phyloP scores from a whole-genome alignment of 2,329 filamentous ascomycete genomes.

The Alternaria novae-zelandiae region DNA sequence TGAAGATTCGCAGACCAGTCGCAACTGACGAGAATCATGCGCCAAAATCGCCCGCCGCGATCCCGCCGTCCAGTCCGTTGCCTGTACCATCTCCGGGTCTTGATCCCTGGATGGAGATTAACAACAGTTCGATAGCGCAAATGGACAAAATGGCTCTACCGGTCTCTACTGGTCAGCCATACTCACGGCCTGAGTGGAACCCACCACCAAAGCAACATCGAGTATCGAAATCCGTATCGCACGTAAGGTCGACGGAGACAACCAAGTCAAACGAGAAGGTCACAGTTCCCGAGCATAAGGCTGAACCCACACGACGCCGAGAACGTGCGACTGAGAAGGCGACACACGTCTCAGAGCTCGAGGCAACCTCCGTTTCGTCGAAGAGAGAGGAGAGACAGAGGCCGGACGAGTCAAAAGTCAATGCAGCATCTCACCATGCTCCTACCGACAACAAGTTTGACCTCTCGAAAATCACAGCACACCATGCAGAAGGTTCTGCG shows the following conservation, averaged over 20 bases:
- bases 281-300: not conserved
- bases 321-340: not conserved
- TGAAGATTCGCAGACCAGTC: slow-evolving; percentile 25
- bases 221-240: slow-evolving; percentile 23
- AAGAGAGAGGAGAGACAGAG: slow-evolving; percentile 1
- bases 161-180: slow-evolving; percentile 34
- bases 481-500: slow-evolving; percentile 32
- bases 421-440: not conserved
- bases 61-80: slow-evolving; percentile 38
- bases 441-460: slow-evolving; percentile 29
- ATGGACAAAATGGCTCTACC: slow-evolving; percentile 45
- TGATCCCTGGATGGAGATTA: slow-evolving; percentile 42
- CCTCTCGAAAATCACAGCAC: slow-evolving; percentile 27
- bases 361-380: slow-evolving; percentile 3
- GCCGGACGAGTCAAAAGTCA: not conserved
- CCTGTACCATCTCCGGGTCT: slow-evolving; percentile 36
- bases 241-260: slow-evolving; percentile 8
- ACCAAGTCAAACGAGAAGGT: slow-evolving; percentile 9
- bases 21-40: slow-evolving; percentile 31
- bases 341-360: slow-evolving; percentile 3
- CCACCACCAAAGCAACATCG: slow-evolving; percentile 27
- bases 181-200: slow-evolving; percentile 32
- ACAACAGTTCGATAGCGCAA: slow-evolving; percentile 36
- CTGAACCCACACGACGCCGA: not conserved
- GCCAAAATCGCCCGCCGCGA: slow-evolving; percentile 22